Percentiles rank a stretch among this genome's conserved stretches.
phyloP scores from a whole-genome alignment of 2,329 filamentous ascomycete species.

The Aspergillus vadensis region DNA sequence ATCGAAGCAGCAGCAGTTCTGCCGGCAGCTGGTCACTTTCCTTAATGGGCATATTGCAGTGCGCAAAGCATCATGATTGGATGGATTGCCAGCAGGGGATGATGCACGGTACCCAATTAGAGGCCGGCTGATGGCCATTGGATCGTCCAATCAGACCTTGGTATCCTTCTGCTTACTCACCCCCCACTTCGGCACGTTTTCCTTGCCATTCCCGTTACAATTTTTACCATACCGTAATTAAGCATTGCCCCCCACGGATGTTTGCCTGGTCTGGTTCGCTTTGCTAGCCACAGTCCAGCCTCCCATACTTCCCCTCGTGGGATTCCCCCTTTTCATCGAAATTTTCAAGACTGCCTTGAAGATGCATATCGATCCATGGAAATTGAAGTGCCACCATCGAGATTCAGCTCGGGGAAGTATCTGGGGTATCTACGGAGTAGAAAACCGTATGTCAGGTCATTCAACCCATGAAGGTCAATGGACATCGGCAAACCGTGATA shows the following conservation, averaged over 20 bases:
- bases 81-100: background rate
- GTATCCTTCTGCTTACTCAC: too few species aligned
- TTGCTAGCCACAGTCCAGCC: background rate
- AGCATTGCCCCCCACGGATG: too few species aligned
- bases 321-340: background rate
- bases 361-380: background rate
- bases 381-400: background rate
- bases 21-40: constrained; percentile 15
- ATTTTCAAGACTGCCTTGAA: background rate
- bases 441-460: background rate
- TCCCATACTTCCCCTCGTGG: background rate
- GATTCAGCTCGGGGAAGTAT: background rate
- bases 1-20: background rate
- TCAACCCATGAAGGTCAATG: background rate
- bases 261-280: too few species aligned
- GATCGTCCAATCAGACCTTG: background rate
- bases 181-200: background rate
- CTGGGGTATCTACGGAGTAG: background rate
- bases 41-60: constrained; percentile 19
- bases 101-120: constrained; percentile 9
- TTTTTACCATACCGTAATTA: too few species aligned
- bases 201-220: too few species aligned
- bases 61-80: constrained; percentile 22
- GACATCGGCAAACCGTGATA: background rate
- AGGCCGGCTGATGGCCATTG: background rate